Percentiles rank a stretch among this genome's conserved stretches.
These are phyloP conservation scores for Diaporthe ampelina DNA, from an alignment of 2,329 filamentous ascomycete genomes.

Conservation along the genomic window DNA sequence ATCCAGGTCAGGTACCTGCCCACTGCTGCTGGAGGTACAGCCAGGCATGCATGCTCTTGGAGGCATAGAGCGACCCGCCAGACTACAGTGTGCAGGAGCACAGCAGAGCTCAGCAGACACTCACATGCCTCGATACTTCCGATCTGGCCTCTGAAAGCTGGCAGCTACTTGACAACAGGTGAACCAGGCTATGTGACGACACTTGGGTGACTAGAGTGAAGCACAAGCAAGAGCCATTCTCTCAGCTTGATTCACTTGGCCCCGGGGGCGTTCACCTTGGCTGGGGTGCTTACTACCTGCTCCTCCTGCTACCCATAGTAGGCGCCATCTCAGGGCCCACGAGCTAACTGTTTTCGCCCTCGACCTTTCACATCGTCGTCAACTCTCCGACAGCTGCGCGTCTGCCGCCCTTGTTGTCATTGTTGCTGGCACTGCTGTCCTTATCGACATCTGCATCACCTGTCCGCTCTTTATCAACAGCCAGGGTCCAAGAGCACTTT, in stretches of 20 bases:
- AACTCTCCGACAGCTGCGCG: not conserved
- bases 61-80: not conserved
- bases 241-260: slow-evolving; percentile 11
- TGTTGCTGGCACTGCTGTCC: not conserved
- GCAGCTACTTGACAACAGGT: slow-evolving; percentile 20
- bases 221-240: slow-evolving; percentile 8
- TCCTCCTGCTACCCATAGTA: not conserved
- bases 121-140: slow-evolving; percentile 27
- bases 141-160: slow-evolving; percentile 21
- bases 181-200: not conserved
- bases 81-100: not conserved
- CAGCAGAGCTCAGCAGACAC: not conserved
- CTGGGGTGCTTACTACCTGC: not conserved
- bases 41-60: not conserved
- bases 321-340: not conserved
- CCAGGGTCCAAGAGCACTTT: slow-evolving; percentile 12
- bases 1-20: slow-evolving; percentile 3
- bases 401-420: not conserved
- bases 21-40: not conserved
- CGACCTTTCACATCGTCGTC: slow-evolving; percentile 13
- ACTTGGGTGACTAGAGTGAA: slow-evolving; percentile 5
- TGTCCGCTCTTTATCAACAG: slow-evolving; percentile 19
- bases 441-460: not conserved
- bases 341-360: slow-evolving; percentile 5
- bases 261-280: not conserved